Percentiles rank a stretch among this genome's conserved stretches.
Conservation (phyloP, 805 yeast species). For the Saccharomycopsis sp. region DNA sequence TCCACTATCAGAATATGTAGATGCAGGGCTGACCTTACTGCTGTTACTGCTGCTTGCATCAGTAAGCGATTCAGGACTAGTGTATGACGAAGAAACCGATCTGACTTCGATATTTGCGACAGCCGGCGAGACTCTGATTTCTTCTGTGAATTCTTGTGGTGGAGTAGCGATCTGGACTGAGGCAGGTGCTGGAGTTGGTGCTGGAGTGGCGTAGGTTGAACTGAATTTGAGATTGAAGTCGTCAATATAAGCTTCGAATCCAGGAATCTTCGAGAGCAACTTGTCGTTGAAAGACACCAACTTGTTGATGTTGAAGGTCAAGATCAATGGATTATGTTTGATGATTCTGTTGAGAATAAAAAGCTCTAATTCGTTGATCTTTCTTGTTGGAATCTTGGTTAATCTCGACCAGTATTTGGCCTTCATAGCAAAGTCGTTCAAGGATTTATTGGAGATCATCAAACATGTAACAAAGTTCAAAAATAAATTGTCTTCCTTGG, state of each 20-base stretch:
- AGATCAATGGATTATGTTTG: slow-evolving; percentile 18
- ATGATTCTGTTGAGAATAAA: slow-evolving; percentile 14
- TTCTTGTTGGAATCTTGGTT: slow-evolving; percentile 19
- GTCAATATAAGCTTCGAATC: slow-evolving; percentile 20
- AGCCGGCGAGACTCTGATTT: not conserved
- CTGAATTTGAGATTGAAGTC: slow-evolving; percentile 21
- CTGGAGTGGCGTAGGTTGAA: slow-evolving; percentile 9
- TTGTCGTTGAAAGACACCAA: slow-evolving; percentile 15
- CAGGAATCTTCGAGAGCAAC: slow-evolving; percentile 14
- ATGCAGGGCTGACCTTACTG: slow-evolving; percentile 7
- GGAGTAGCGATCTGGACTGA: not conserved
- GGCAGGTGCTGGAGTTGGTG: not conserved
- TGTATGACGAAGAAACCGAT: not conserved
- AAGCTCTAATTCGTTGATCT: slow-evolving; percentile 20
- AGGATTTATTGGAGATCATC: slow-evolving; percentile 20
- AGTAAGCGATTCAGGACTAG: not conserved
- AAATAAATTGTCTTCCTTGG: slow-evolving; percentile 20
- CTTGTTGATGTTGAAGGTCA: slow-evolving; percentile 17
- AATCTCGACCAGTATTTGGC: slow-evolving; percentile 21
- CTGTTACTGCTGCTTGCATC: slow-evolving; percentile 1
- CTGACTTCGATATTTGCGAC: not conserved
- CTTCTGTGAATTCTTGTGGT: not conserved
- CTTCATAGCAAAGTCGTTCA: slow-evolving; percentile 21
- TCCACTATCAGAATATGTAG: slow-evolving; percentile 10
- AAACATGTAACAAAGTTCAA: slow-evolving; percentile 21